Conservation (phyloP, 23 red algal genomes). For the Chondrus crispus region DNA sequence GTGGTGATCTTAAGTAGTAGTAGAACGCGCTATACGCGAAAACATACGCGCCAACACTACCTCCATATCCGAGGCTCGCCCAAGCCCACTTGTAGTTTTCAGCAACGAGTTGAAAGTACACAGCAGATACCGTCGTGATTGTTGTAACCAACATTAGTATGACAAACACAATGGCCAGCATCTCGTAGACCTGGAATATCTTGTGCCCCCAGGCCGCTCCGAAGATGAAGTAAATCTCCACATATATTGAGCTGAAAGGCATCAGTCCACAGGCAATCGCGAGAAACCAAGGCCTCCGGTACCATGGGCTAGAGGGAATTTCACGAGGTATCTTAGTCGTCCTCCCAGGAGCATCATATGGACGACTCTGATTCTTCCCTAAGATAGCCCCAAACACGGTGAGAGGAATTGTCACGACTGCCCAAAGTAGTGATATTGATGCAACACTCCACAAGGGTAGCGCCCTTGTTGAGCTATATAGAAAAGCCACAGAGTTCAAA, state of each 20-base stretch:
- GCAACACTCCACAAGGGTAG: slow-evolving; percentile 53
- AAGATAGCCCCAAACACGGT: slow-evolving; percentile 58
- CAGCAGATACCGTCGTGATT: slow-evolving; percentile 45
- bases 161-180: slow-evolving; percentile 58
- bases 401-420: slow-evolving; percentile 62
- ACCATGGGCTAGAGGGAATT: slow-evolving; percentile 53
- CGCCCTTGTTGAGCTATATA: slow-evolving; percentile 49
- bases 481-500: slow-evolving; percentile 44
- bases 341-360: slow-evolving; percentile 33
- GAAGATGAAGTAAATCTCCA: slow-evolving; percentile 68
- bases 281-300: slow-evolving; percentile 38
- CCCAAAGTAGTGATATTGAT: slow-evolving; percentile 48
- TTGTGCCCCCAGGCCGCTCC: slow-evolving; percentile 63
- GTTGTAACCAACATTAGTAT: slow-evolving; percentile 59
- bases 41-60: slow-evolving; percentile 66
- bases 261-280: slow-evolving; percentile 46
- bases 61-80: slow-evolving; percentile 56
- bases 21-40: slow-evolving; percentile 59
- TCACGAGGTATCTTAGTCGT: slow-evolving; percentile 57
- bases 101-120: slow-evolving; percentile 70
- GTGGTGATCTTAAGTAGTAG: slow-evolving; percentile 43
- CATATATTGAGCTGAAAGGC: slow-evolving; percentile 64
- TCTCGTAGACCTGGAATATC: slow-evolving; percentile 68
- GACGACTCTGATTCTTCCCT: slow-evolving; percentile 60
- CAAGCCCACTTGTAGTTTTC: slow-evolving; percentile 72